These are phyloP conservation scores for Rhizophlyctis rosea DNA, from an alignment of 192 early-diverging fungal genomes.

Conservation along the genomic window DNA sequence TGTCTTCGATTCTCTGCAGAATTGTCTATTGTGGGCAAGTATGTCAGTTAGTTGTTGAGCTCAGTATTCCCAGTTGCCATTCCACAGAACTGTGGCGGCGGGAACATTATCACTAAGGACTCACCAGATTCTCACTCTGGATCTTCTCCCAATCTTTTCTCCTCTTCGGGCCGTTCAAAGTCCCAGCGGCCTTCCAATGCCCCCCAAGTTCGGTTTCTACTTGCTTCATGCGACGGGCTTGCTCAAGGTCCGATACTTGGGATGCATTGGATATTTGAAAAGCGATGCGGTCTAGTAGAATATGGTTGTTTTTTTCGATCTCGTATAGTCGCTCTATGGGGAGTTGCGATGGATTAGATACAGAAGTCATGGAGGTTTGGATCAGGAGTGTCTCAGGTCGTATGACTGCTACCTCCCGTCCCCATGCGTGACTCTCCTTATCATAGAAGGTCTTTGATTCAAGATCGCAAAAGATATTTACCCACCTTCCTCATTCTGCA, in stretches of 20 bases:
- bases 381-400: neutral
- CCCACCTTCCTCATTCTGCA: constrained; percentile 51
- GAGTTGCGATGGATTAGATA: neutral
- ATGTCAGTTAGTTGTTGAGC: too few relatives aligned
- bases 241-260: constrained; percentile 23
- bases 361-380: neutral
- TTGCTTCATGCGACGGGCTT: neutral
- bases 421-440: neutral
- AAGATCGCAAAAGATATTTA: neutral
- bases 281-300: constrained; percentile 47
- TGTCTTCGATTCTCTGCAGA: constrained; percentile 47
- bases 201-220: neutral
- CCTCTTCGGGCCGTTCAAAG: constrained; percentile 25
- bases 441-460: neutral
- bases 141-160: constrained; percentile 26
- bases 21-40: constrained; percentile 25
- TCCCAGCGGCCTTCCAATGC: neutral
- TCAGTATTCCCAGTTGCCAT: neutral
- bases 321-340: constrained; percentile 38
- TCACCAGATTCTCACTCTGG: constrained; percentile 29
- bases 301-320: constrained; percentile 49
- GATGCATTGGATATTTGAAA: constrained; percentile 40
- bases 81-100: neutral
- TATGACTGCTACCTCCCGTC: neutral
- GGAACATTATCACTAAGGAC: neutral